These are phyloP conservation scores for Mycena sanguinolenta DNA, from an alignment of 768 basidiomycete genomes.

Conservation along the genomic window DNA sequence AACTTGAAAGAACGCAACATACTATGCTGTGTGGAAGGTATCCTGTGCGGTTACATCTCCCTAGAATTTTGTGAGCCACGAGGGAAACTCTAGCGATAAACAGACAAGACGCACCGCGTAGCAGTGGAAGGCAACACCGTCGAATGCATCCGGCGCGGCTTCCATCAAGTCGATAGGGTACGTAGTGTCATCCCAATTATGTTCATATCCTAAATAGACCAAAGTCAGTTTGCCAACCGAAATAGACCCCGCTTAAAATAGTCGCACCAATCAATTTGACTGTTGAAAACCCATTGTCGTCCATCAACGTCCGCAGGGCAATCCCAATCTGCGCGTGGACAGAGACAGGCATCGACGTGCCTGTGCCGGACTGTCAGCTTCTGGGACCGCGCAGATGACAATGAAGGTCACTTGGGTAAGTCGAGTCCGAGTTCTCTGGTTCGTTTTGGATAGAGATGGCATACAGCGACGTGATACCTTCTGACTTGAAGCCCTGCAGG, in stretches of 20 bases:
- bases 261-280: slow-evolving; percentile 71
- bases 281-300: slow-evolving; percentile 69
- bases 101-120: slow-evolving; percentile 58
- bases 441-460: slow-evolving; percentile 77
- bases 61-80: slow-evolving; percentile 18
- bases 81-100: neutral
- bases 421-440: slow-evolving; percentile 69
- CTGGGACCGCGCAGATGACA: neutral
- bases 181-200: slow-evolving; percentile 54
- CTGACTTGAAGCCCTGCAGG: slow-evolving; percentile 73
- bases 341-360: slow-evolving; percentile 65
- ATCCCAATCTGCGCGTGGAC: slow-evolving; percentile 72
- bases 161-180: slow-evolving; percentile 79
- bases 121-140: slow-evolving; percentile 81
- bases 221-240: neutral
- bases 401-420: slow-evolving; percentile 64
- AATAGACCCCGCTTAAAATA: neutral
- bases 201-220: neutral
- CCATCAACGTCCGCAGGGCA: slow-evolving; percentile 67
- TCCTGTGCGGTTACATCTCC: slow-evolving; percentile 69
- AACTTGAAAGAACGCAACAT: slow-evolving; percentile 2
- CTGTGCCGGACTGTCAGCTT: slow-evolving; percentile 15
- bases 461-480: slow-evolving; percentile 70
- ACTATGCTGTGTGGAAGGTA: slow-evolving; percentile 64
- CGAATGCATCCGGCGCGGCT: slow-evolving; percentile 65